Base-by-base conservation (phyloP, 2,329 filamentous ascomycete species). In the Apiospora marii region DNA sequence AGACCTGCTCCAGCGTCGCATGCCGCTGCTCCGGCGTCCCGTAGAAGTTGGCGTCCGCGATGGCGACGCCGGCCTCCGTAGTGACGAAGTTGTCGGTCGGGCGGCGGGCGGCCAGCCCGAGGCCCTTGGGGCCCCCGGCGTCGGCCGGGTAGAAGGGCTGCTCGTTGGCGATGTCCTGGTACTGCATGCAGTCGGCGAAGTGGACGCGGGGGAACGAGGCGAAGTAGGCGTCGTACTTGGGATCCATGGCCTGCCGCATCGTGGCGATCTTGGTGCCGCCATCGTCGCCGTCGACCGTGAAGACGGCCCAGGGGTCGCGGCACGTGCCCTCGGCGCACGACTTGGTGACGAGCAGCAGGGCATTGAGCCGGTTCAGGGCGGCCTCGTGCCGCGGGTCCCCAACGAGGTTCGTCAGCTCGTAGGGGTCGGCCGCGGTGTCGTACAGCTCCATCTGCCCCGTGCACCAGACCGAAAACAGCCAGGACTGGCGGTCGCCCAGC, bases 401-500 rank as follows among this genome's bases (percentile, higher is more conserved):
- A 0, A 19, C 61, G 19, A 67, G 61, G 19, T 67, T 67, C 3
- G 14, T 34, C n/a, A 67, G 16, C 61, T 67, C 61, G 41, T 43
- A 67, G 5, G 61, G 69, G 67, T 75, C 74, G 19, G 69, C 85
- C 49, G 79, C 83, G 27, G 87, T 74, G 74, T 89, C 83, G 75
- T 89, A 90, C 1, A 88, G 82, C 74, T 90, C 87, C 67, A 86
- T 83, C 73, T 89, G 87, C 68, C 87, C 86, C 6, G 81, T 88
- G 76, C 88, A 90, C 87, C 88, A 90, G 2, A 89, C 86, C 0
- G 86, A 84, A 75, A 89, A 90, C n/a, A 74, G 67, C 3, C 88
- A 76, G 73, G 84, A 87, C 74, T 88, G 89, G 4, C 79, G 76
- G 2, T 83, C 73, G 1, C 48, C 48, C 48, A 51, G 48, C 48